These are phyloP conservation scores for Hyaloscypha variabilis DNA, from an alignment of 495 filamentous ascomycete genomes.

Conservation along the genomic window DNA sequence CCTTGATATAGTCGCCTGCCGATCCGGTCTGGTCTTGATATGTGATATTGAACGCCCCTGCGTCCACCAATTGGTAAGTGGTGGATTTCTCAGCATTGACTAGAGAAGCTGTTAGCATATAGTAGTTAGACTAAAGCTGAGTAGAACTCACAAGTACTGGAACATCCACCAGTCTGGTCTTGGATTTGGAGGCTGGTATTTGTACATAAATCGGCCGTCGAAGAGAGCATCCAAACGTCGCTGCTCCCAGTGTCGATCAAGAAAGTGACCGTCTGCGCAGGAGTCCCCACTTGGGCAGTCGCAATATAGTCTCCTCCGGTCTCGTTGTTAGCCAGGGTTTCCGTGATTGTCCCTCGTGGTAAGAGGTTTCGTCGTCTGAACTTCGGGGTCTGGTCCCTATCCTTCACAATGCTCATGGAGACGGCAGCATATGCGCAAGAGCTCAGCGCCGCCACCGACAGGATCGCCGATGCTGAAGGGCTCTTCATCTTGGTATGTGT, in stretches of 20 bases:
- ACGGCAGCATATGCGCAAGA: constrained; percentile 18
- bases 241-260: constrained; percentile 82
- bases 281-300: constrained; percentile 71
- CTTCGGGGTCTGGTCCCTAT: not conserved
- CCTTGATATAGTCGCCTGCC: constrained; percentile 76
- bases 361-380: not conserved
- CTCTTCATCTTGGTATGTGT: constrained; percentile 9
- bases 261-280: constrained; percentile 56
- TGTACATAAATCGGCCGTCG: constrained; percentile 46
- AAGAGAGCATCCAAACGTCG: constrained; percentile 73
- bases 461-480: constrained; percentile 9
- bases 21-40: constrained; percentile 74
- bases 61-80: constrained; percentile 65
- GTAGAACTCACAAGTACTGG: constrained; percentile 25
- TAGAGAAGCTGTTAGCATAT: constrained; percentile 16
- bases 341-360: constrained; percentile 16
- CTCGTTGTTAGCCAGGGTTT: constrained; percentile 38
- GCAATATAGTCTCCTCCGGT: constrained; percentile 62
- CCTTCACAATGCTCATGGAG: constrained; percentile 15
- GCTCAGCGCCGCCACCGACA: constrained; percentile 15
- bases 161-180: constrained; percentile 33
- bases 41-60: constrained; percentile 71
- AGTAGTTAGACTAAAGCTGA: not conserved
- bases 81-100: constrained; percentile 63
- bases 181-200: constrained; percentile 32